Evolutionary conservation across 176 grass and related monocot genomes (phyloP).

Genomic region (Phragmites australis): DNA sequence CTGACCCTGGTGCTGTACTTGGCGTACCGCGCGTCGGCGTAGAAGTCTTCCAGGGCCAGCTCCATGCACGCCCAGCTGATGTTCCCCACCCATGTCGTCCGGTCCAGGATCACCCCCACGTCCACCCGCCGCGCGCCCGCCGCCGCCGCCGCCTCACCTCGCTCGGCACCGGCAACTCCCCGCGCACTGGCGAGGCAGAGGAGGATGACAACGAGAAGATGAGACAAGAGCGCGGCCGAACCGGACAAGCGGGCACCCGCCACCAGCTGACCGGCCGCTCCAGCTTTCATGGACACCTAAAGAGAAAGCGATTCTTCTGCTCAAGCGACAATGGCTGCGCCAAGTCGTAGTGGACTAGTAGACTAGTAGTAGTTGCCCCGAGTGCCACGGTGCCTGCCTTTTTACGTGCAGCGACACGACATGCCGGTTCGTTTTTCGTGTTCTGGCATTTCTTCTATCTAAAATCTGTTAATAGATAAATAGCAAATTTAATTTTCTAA

Average conservation of each 20-base stretch:
- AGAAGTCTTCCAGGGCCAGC: constrained; percentile 64
- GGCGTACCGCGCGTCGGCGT: not conserved
- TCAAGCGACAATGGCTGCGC: not conserved
- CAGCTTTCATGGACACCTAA: constrained; percentile 7
- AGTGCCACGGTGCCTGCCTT: not conserved
- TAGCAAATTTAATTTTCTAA: not conserved
- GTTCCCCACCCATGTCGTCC: constrained; percentile 48
- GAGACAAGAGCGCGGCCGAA: not conserved
- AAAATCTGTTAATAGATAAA: too few relatives aligned
- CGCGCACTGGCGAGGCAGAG: not conserved
- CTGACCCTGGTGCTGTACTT: constrained; percentile 37
- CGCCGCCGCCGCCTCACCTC: not conserved
- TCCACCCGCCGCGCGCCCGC: constrained; percentile 22
- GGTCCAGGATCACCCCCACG: constrained; percentile 73
- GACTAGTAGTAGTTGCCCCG: not conserved
- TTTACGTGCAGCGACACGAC: not conserved
- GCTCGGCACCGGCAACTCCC: not conserved
- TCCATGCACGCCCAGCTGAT: constrained; percentile 71
- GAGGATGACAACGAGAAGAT: not conserved
- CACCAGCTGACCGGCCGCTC: not conserved
- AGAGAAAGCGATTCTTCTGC: not conserved
- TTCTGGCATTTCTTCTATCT: too few relatives aligned
- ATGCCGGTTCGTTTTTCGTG: not conserved
- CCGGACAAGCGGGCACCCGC: not conserved
- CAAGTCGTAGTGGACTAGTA: not conserved